Base-by-base conservation (phyloP, 345 rosid species). In the Gossypium ekmanianum region DNA sequence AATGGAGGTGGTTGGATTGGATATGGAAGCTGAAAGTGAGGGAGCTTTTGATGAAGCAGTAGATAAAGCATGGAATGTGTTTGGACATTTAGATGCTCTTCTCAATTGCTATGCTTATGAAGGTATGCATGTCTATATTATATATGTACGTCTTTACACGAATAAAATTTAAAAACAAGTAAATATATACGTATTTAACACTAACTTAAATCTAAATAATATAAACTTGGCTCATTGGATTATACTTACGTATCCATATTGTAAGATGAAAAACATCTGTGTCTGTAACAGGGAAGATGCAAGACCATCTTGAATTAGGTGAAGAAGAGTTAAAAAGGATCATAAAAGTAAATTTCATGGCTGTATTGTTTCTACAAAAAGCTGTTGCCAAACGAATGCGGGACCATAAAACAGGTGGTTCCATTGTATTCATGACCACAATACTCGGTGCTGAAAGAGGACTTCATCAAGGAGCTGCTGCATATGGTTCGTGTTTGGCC, bases 381-480 rank as follows among this genome's bases (percentile, higher is more conserved):
- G 85, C 97, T 41, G 98, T 90, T n/a, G 92, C 91, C 11, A 79
- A 69, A 61, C 86, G 88, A 83, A 86, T 95, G 98, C 80, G 86
- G 26, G 88, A 86, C 13, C 57, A 76, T n/a, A 72, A 79, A 1
- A 75, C 87, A 0, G 97, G 98, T 66, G 97, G 98, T 71, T 91
- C 97, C 65, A 80, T 95, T 11, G 77, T 91, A 52, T 86, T 96
- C 79, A 47, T 92, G 80, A 80, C 88, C 18, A 81, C 97, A 2
- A 80, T 93, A 62, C 85, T 81, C 3, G 97, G 99, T 39, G 85
- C 85, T 0, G 92, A 87, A 74, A 83, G 98, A 80, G 99, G 90
- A n/a, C 79, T 96, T 18, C 89, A 96, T 82, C 93, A 83, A 3
- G 98, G 99, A 24, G 88, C 92, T 76, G 97, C 93, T 74, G 93